These are phyloP conservation scores for Plenodomus biglobosus DNA, from an alignment of 2,329 filamentous ascomycete genomes.

Conservation along the genomic window DNA sequence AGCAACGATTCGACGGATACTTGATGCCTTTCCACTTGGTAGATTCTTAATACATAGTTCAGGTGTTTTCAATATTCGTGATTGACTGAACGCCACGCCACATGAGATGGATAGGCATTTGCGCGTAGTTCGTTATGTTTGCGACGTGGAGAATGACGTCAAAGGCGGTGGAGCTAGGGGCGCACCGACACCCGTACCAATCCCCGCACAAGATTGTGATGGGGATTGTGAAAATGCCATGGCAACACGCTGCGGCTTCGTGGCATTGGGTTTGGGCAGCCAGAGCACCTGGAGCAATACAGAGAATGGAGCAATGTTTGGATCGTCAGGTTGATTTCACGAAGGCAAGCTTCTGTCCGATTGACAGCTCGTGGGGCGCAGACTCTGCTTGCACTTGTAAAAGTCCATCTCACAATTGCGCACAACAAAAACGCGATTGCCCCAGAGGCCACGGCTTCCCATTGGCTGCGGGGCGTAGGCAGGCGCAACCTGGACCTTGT, in stretches of 20 bases:
- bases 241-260: slow-evolving; percentile 8
- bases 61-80: too few relatives aligned
- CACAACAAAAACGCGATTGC: slow-evolving; percentile 21
- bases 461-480: slow-evolving; percentile 26
- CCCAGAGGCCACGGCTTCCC: slow-evolving; percentile 10
- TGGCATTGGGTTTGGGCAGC: not conserved
- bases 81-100: not conserved
- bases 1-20: not conserved
- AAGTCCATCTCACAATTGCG: slow-evolving; percentile 24
- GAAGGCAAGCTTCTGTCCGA: not conserved
- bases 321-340: not conserved
- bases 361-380: slow-evolving; percentile 3
- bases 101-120: slow-evolving; percentile 17
- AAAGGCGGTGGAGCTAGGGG: slow-evolving; percentile 7
- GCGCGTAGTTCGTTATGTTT: slow-evolving; percentile 18
- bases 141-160: slow-evolving; percentile 11
- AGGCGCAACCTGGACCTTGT: slow-evolving; percentile 23
- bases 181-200: not conserved
- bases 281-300: not conserved
- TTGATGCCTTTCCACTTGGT: too few relatives aligned
- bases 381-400: slow-evolving; percentile 11
- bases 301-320: not conserved
- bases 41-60: too few relatives aligned
- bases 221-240: slow-evolving; percentile 35
- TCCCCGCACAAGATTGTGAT: slow-evolving; percentile 29